Conservation (phyloP, 2,329 filamentous ascomycete genomes). For the Myriangium duriaei region DNA sequence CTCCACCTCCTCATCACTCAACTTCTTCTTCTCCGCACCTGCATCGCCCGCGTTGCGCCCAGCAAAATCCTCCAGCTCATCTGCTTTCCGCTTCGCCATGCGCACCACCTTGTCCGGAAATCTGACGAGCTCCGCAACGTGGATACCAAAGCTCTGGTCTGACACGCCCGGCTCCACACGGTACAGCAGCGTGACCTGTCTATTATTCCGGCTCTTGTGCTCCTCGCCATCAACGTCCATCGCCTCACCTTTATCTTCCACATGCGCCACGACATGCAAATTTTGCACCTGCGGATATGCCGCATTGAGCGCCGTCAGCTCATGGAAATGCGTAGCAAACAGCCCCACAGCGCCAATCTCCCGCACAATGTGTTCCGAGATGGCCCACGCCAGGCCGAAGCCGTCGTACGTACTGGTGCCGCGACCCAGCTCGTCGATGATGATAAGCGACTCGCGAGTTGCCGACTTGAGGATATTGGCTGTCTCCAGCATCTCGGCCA, state of each 20-base stretch:
- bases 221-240: conserved; percentile 21
- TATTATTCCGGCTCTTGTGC: conserved; percentile 30
- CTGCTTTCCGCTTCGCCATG: conserved; percentile 98
- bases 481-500: conserved; percentile 99
- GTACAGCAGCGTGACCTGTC: conserved; percentile 88
- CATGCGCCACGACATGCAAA: conserved; percentile 91
- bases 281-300: conserved; percentile 82
- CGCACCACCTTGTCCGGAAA: conserved; percentile 96
- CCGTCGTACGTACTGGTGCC: conserved; percentile 97
- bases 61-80: conserved; percentile 93
- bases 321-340: conserved; percentile 98
- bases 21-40: conserved; percentile 40
- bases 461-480: conserved; percentile 97
- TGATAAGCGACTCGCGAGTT: conserved; percentile 88
- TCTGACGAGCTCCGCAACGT: conserved; percentile 90
- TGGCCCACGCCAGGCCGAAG: conserved; percentile 97
- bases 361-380: conserved; percentile 91
- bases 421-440: conserved; percentile 93
- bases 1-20: conserved; percentile 76
- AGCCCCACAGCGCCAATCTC: conserved; percentile 90
- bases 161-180: conserved; percentile 93
- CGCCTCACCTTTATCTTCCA: conserved; percentile 41
- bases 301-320: conserved; percentile 81
- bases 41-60: conserved; percentile 48
- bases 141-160: conserved; percentile 96